Conservation (phyloP, 1,284 basidiomycete genomes). For the Inonotus hispidus region DNA sequence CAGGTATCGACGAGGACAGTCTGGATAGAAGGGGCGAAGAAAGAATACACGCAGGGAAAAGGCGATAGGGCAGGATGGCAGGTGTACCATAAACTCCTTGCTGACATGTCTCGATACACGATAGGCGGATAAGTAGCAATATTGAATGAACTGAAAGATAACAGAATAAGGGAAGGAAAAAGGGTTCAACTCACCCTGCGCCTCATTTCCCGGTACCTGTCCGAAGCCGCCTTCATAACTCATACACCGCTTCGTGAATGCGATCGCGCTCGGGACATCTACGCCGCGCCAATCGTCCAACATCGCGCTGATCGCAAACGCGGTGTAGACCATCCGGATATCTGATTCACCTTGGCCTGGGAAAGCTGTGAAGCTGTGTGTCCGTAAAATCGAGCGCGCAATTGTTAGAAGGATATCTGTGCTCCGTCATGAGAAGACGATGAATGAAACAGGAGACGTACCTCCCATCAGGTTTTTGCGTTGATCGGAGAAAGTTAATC, state of each 20-base stretch:
- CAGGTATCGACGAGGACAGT: not conserved
- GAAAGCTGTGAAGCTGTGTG: slow-evolving; percentile 68
- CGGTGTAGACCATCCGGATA: slow-evolving; percentile 84
- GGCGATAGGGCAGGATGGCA: not conserved
- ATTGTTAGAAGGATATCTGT: not conserved
- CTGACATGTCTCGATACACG: not conserved
- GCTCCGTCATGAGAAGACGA: not conserved
- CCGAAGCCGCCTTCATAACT: slow-evolving; percentile 93
- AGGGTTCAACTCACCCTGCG: slow-evolving; percentile 54
- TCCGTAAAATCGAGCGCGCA: not conserved
- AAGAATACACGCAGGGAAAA: not conserved
- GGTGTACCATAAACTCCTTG: not conserved
- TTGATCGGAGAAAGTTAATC: slow-evolving; percentile 55
- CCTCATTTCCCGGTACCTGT: slow-evolving; percentile 76
- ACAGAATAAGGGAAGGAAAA: not conserved
- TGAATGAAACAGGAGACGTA: slow-evolving; percentile 28
- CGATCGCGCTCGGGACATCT: slow-evolving; percentile 52
- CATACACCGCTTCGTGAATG: slow-evolving; percentile 68
- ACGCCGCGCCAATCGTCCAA: slow-evolving; percentile 76
- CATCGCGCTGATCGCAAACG: slow-evolving; percentile 77
- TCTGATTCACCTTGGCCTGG: slow-evolving; percentile 66
- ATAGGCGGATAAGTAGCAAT: not conserved
- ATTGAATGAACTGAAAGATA: not conserved
- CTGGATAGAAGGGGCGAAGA: not conserved
- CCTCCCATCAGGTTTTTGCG: slow-evolving; percentile 82